Conservation (phyloP, 345 rosid species). For the Hibiscus tridactylites region DNA sequence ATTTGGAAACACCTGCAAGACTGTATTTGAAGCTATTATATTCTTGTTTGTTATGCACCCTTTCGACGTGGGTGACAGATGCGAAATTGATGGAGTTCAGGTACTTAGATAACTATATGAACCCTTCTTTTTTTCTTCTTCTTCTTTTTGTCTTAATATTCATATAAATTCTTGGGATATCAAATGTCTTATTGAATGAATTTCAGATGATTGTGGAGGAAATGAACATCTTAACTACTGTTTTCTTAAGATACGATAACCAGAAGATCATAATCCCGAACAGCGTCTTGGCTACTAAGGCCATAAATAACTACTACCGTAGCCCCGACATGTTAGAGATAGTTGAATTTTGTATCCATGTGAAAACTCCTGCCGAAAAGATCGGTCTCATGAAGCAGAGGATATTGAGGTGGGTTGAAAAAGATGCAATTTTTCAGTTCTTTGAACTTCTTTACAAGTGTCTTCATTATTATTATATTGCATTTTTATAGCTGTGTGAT, state of each 20-base stretch:
- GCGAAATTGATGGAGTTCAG: conserved; percentile 74
- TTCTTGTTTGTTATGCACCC: conserved; percentile 85
- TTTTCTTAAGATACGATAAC: conserved; percentile 73
- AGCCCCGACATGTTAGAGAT: conserved; percentile 89
- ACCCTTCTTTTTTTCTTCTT: not conserved
- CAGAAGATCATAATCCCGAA: conserved; percentile 58
- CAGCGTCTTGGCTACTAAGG: conserved; percentile 55
- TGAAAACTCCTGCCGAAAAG: conserved; percentile 67
- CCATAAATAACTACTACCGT: conserved; percentile 71
- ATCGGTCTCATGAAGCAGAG: conserved; percentile 52
- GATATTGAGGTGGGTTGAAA: conserved; percentile 37
- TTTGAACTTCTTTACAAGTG: too few species aligned
- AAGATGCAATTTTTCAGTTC: not conserved
- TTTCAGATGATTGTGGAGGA: conserved; percentile 83
- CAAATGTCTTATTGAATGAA: not conserved
- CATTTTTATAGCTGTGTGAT: not conserved
- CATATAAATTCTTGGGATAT: not conserved
- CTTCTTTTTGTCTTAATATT: not conserved
- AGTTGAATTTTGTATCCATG: conserved; percentile 65
- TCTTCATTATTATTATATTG: not conserved
- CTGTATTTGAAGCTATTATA: conserved; percentile 65
- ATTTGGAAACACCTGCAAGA: conserved; percentile 80
- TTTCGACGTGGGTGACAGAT: conserved; percentile 82
- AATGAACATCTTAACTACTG: conserved; percentile 80
- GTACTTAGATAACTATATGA: conserved; percentile 22